Evolutionary conservation across 2,329 filamentous ascomycete species (phyloP).

Genomic region (Cadophora sp.): DNA sequence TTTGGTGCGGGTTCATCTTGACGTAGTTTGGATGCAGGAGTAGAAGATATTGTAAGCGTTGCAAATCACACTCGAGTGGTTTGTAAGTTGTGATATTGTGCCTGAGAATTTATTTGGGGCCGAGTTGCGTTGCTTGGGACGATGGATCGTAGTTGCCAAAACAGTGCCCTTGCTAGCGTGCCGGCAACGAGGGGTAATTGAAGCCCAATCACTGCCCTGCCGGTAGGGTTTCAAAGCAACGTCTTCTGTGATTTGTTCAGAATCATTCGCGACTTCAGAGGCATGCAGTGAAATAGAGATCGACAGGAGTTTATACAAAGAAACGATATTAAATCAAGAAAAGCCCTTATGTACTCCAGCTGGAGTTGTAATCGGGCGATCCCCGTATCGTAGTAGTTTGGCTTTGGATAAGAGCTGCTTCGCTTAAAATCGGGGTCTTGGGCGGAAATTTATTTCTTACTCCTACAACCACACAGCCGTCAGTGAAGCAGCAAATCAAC

Average conservation of each 20-base stretch:
- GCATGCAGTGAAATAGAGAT: constrained; percentile 5
- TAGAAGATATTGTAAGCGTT: background rate
- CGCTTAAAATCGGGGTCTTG: constrained; percentile 3
- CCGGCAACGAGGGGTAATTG: constrained; percentile 17
- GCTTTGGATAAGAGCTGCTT: constrained; percentile 6
- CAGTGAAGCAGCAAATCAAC: background rate
- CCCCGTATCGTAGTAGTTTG: background rate
- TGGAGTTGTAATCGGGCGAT: background rate
- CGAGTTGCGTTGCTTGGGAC: constrained; percentile 9
- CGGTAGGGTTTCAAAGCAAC: constrained; percentile 2
- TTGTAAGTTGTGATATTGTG: constrained; percentile 11
- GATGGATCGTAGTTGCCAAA: constrained; percentile 8
- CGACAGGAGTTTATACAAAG: constrained; percentile 6
- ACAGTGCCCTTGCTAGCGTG: background rate
- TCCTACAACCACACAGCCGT: background rate
- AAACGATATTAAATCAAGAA: background rate
- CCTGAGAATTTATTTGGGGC: constrained; percentile 4
- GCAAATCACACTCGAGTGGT: background rate
- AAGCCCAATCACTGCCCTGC: constrained; percentile 10
- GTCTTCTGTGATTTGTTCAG: background rate
- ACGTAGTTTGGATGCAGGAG: constrained; percentile 20
- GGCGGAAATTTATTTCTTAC: constrained; percentile 17
- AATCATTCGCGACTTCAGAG: background rate
- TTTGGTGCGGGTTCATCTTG: constrained; percentile 93
- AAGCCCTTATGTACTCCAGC: background rate